A percentile compares a stretch with the other conserved stretches of the same genome.
Conservation (phyloP, 225 moss, liverwort and hornwort species). For the Physcomitrium patens region DNA sequence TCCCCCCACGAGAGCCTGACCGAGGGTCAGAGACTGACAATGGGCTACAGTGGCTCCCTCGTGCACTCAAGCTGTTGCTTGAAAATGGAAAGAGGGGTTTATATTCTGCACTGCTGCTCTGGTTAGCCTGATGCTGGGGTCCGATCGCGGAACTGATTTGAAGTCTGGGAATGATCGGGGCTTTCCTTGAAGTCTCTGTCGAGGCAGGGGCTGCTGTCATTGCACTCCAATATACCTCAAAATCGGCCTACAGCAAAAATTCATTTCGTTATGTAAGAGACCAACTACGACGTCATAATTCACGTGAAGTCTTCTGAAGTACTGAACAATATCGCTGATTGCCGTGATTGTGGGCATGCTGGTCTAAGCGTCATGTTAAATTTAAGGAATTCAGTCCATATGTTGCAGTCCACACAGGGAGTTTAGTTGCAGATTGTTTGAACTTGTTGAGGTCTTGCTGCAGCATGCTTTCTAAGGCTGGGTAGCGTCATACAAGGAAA, state of each 20-base stretch:
- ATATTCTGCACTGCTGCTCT: not conserved
- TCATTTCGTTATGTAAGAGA: not conserved
- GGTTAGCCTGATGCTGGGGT: not conserved
- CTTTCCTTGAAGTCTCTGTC: not conserved
- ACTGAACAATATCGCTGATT: not conserved
- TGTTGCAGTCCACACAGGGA: not conserved
- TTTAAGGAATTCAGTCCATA: not conserved
- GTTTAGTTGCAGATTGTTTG: not conserved
- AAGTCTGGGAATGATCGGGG: not conserved
- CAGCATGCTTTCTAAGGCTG: too few species aligned
- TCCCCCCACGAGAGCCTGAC: not conserved
- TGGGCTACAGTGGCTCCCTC: not conserved
- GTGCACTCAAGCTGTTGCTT: not conserved
- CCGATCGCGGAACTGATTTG: not conserved
- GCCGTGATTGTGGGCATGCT: not conserved
- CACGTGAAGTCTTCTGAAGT: not conserved
- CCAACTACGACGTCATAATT: not conserved
- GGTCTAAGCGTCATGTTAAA: not conserved
- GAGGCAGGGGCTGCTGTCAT: not conserved
- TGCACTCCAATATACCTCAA: slow-evolving; percentile 31
- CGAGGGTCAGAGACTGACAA: not conserved
- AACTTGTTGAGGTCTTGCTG: not conserved
- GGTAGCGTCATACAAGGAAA: fast-evolving
- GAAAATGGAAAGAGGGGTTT: not conserved
- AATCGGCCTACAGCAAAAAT: slow-evolving; percentile 20